phyloP scores from a whole-genome alignment of 352 stramenopile genomes.

The Phytophthora colocasiae region DNA sequence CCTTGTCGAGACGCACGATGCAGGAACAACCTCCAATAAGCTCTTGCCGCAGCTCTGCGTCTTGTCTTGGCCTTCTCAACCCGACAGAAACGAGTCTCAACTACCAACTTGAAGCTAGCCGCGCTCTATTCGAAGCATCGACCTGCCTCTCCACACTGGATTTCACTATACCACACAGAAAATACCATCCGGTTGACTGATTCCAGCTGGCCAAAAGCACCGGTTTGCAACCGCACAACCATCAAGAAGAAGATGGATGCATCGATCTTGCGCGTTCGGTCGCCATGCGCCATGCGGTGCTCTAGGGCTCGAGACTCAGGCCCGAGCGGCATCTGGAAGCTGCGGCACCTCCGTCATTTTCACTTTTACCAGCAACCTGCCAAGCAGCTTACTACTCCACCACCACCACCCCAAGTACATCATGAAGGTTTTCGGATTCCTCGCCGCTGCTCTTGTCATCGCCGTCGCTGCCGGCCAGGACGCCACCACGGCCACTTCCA shows the following conservation, averaged over 20 bases:
- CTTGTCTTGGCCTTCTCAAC: constrained; percentile 1
- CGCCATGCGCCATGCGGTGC: constrained; percentile 18
- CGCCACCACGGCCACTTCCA: constrained; percentile 16
- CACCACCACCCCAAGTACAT: constrained; percentile 25
- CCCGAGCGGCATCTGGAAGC: background rate
- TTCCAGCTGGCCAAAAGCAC: constrained; percentile 1
- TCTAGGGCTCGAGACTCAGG: constrained; percentile 10
- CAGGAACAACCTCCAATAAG: background rate
- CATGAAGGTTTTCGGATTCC: constrained; percentile 54
- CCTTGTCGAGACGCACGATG: background rate
- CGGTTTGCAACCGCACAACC: constrained; percentile 21
- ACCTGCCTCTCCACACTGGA: constrained; percentile 6
- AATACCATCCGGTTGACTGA: background rate
- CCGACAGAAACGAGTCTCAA: constrained; percentile 10
- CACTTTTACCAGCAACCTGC: constrained; percentile 48
- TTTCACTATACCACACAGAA: constrained; percentile 8
- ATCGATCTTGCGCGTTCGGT: constrained; percentile 16
- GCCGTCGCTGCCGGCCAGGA: constrained; percentile 38
- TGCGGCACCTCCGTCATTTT: constrained; percentile 29
- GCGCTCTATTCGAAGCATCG: constrained; percentile 12
- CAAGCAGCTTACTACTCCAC: constrained; percentile 37
- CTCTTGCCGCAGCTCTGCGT: background rate
- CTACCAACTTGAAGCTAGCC: constrained; percentile 29
- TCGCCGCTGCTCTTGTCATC: constrained; percentile 51
- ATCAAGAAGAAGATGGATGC: constrained; percentile 17